Conservation (phyloP, 2,329 filamentous ascomycete genomes). For the Akanthomyces lecanii region DNA sequence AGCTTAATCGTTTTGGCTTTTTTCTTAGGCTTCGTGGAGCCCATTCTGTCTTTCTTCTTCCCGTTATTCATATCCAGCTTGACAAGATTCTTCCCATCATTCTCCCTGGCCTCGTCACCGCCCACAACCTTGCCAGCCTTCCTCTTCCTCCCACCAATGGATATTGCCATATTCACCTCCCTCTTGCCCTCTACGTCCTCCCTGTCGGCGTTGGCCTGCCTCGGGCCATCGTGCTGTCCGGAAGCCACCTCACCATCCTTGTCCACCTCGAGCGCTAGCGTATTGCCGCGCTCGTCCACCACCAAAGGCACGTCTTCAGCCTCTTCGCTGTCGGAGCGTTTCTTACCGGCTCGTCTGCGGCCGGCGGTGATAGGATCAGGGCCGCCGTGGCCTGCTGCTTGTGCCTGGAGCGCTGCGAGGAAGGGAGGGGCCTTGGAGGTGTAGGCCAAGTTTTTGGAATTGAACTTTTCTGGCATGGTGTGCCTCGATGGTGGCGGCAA, state of each 20-base stretch:
- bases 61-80: constrained; percentile 21
- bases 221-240: constrained; percentile 12
- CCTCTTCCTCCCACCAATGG: constrained; percentile 46
- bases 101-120: constrained; percentile 23
- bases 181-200: constrained; percentile 27
- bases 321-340: constrained; percentile 60
- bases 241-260: constrained; percentile 40
- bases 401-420: constrained; percentile 48
- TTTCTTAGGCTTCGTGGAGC: constrained; percentile 41
- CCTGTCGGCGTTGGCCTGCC: constrained; percentile 21
- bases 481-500: neutral
- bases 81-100: constrained; percentile 26
- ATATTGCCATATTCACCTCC: constrained; percentile 26
- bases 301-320: constrained; percentile 74
- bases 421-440: constrained; percentile 51
- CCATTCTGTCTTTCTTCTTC: constrained; percentile 22
- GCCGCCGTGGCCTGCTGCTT: constrained; percentile 40
- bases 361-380: constrained; percentile 50
- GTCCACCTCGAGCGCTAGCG: constrained; percentile 47
- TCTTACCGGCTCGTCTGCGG: constrained; percentile 47
- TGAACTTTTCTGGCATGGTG: constrained; percentile 50
- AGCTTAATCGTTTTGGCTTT: constrained; percentile 62
- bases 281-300: constrained; percentile 67
- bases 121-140: constrained; percentile 51
- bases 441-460: constrained; percentile 61